Base-by-base conservation (phyloP, 495 filamentous ascomycete genomes). In the Aspergillus campestris region DNA sequence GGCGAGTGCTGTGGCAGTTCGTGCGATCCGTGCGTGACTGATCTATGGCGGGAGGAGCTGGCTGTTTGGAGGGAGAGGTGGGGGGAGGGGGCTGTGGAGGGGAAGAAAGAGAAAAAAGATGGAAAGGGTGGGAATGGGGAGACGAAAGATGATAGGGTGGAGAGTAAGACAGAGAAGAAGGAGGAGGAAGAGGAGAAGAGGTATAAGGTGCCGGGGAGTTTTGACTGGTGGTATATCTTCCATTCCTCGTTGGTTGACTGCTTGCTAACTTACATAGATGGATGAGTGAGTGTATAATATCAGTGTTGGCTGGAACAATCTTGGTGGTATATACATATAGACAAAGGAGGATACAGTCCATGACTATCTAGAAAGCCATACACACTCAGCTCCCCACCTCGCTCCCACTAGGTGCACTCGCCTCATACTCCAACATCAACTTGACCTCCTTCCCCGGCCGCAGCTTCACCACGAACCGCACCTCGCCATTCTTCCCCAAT, bases 371-470 rank as follows among this genome's bases (percentile, higher is more conserved):
- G 2, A 24, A 24, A 24, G 18, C 18, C 4, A 24, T 24, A 24
- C 1, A 24, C 18, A 24, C 4, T 24, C 18, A 24, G 18, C 4
- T 40, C 13, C 34, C 35, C 6, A 54, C 47, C 27, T 52, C 47
- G 30, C 31, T 52, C 35, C 55, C 51, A 15, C 29, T 45, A 7
- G 55, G 55, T 39, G 51, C 47, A 36, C 43, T 45, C 5, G 79
- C 71, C 55, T 81, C 78, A 60, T 86, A 88, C 60, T 84, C 79
- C 45, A 88, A 48, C 34, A 63, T 58, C 45, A 86, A 57, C 57
- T 72, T 73, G 7, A 72, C 75, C 8, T 74, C 74, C 51, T 70
- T 63, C 15, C 80, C 76, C 1, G 75, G 66, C 53, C 78, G 73
- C 34, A 88, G 53, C 33, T 59, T 63, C 7, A 84, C 71, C 43